Conservation (phyloP, 2,329 filamentous ascomycete genomes). For the Fusarium bulbicola region DNA sequence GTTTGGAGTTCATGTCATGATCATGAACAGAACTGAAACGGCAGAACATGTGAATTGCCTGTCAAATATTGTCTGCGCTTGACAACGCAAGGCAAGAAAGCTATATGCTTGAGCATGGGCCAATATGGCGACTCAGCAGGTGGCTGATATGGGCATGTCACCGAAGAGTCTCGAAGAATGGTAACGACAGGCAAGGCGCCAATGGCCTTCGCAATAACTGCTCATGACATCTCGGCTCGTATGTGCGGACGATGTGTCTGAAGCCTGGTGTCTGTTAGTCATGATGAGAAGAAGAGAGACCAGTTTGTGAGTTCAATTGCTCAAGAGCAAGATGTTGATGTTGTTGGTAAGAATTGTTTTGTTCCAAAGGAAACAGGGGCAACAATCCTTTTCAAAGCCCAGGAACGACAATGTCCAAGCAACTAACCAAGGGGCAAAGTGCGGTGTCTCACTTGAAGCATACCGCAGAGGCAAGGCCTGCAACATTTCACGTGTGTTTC, state of each 20-base stretch:
- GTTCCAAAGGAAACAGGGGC: slow-evolving; percentile 1
- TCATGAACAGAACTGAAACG: not conserved
- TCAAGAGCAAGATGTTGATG: not conserved
- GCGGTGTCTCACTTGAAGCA: slow-evolving; percentile 15
- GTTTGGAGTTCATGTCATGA: not conserved
- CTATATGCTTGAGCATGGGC: not conserved
- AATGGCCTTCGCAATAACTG: not conserved
- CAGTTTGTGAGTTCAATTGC: not conserved
- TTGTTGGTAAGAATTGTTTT: slow-evolving; percentile 20
- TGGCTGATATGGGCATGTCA: not conserved
- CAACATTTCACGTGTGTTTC: not conserved
- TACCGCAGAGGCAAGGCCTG: not conserved
- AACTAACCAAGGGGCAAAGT: not conserved
- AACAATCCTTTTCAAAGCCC: slow-evolving; percentile 13
- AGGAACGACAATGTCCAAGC: slow-evolving; percentile 7
- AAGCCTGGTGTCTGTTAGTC: not conserved
- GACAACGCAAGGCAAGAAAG: not conserved
- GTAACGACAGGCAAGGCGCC: not conserved
- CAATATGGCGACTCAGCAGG: not conserved
- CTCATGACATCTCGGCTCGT: not conserved
- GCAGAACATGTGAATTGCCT: too few relatives aligned
- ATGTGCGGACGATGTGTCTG: too few relatives aligned
- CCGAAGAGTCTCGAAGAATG: not conserved
- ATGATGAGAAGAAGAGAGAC: not conserved
- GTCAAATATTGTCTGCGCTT: not conserved